Conservation (phyloP, 2,329 filamentous ascomycete genomes). For the Atkinsonella texensis region DNA sequence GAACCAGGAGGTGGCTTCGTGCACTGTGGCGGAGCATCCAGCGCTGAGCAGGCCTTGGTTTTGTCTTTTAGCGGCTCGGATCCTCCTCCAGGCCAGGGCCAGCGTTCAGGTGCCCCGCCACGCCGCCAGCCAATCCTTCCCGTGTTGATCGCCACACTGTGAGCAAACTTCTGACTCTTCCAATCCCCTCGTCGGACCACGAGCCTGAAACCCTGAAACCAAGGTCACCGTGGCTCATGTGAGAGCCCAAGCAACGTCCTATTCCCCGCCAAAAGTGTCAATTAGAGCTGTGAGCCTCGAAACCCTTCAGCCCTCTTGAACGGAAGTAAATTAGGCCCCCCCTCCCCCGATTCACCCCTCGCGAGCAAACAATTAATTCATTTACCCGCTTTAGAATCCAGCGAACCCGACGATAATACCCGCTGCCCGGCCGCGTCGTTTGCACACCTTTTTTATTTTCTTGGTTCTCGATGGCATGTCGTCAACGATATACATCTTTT, state of each 20-base stretch:
- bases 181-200: background rate
- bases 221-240: background rate
- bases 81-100: background rate
- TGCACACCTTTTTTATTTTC: background rate
- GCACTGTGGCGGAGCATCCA: background rate
- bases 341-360: background rate
- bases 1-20: background rate
- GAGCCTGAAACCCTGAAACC: background rate
- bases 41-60: background rate
- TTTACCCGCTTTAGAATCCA: background rate
- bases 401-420: constrained; percentile 3
- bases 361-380: background rate
- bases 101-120: background rate
- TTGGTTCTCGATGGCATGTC: constrained; percentile 1
- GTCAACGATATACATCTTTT: background rate
- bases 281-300: background rate
- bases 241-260: background rate
- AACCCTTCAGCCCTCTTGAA: background rate
- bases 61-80: background rate
- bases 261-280: background rate
- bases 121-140: constrained; percentile 1
- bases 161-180: background rate
- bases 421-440: background rate
- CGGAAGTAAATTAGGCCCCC: background rate
- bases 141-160: background rate